Evolutionary conservation across 2,329 filamentous ascomycete genomes (phyloP), one percentile per base, ranked within the genome.

Genomic region (Colletotrichum chlorophyti): DNA sequence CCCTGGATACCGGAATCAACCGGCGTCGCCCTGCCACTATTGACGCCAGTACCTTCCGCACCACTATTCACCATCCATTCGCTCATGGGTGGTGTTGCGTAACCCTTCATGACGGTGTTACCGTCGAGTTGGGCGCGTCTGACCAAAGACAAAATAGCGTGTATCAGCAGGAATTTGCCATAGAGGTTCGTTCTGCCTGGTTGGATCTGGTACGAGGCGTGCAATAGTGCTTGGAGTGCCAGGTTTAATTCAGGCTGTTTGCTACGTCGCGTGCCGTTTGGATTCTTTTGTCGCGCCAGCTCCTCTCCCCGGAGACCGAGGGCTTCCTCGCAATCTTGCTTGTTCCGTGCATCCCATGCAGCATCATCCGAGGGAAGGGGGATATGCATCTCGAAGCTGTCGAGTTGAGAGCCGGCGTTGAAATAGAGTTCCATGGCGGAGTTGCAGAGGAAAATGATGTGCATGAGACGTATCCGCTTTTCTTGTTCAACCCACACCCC

Each of bases 361-460:
- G 86, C 87, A 70, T 92, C 90, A 65, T 92, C 89, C 12, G 84
- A 82, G 8, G 90, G 89, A 6, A 93, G 74, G n/a, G 88, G 87
- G 32, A 91, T 71, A 26, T 80, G 78, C 47, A 91, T 79, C 64
- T 91, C 88, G 29, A 86, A 78, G 8, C 80, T 74, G 58, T 91
- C 84, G 37, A 91, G 84, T 40, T 84, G 78, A 12, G 88, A 82
- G 9, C 79, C 72, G n/a, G 76, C 74, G 69, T 92, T 91, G 79
- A 91, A 92, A 69, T 87, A 92, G 17, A 92, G 81, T 15, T 84
- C 84, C 68, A 88, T 82, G 10, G 87, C 84, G 14, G 82, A 79
- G 66, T 91, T 89, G 29, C 83, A 77, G 15, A 91, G 73, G 66
- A 86, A 87, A 3, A 91, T 79, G 65, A 85, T 80, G 65, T 86